Evolutionary conservation across 305 asterid species (phyloP).

Genomic region (Fraxinus angustifolia): DNA sequence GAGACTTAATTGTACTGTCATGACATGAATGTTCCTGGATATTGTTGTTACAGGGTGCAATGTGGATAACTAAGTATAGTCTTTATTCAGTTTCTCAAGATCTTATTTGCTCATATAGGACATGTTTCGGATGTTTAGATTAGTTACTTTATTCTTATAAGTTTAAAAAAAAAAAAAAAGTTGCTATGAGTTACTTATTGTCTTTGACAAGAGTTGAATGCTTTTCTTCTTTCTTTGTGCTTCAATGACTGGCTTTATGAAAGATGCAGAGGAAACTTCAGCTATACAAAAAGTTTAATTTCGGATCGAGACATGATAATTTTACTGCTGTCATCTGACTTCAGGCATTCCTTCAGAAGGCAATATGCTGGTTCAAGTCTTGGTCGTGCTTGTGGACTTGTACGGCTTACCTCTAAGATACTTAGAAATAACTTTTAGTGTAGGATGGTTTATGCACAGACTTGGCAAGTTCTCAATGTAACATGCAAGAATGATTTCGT

Average conservation of each 20-base stretch:
- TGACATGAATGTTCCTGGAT: background rate
- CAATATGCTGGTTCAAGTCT: background rate
- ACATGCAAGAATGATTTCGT: background rate
- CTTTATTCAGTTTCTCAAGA: background rate
- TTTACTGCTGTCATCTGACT: background rate
- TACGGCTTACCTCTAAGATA: background rate
- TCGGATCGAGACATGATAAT: background rate
- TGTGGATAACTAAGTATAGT: background rate
- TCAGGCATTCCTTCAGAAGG: background rate
- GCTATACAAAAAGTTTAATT: background rate
- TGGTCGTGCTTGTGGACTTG: background rate
- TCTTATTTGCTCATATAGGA: background rate
- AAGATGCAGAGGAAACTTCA: background rate
- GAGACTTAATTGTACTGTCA: background rate
- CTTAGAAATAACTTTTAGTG: background rate
- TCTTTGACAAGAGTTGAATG: background rate
- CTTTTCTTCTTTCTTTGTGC: background rate
- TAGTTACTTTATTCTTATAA: background rate
- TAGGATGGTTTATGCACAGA: background rate
- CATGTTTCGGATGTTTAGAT: background rate
- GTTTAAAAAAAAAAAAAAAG: background rate
- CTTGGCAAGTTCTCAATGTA: background rate
- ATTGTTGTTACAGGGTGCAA: background rate
- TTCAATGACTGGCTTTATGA: background rate
- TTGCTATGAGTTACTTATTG: background rate